A percentile compares a stretch with the other conserved stretches of the same genome.
Conservation (phyloP, 306 rosid species). For the Cicer judaicum region DNA sequence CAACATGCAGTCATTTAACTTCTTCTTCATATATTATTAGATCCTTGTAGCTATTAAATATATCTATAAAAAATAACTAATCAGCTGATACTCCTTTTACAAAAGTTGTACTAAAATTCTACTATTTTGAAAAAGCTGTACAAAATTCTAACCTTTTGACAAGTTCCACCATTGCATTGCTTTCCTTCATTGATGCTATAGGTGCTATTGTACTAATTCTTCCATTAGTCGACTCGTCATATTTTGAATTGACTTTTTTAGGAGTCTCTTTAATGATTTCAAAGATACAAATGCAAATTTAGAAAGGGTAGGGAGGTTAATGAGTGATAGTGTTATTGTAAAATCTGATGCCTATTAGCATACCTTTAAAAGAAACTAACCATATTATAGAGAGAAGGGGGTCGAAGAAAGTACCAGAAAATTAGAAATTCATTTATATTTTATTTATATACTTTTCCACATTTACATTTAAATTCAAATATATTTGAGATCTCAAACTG, state of each 20-base stretch:
- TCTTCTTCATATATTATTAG: no score
- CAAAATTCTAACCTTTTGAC: not conserved
- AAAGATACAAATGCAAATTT: no score
- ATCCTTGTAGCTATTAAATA: not conserved
- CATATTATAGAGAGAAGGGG: not conserved
- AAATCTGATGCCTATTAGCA: not conserved
- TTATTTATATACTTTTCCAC: not conserved
- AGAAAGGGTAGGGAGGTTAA: not conserved
- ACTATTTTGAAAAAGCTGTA: conserved; percentile 3
- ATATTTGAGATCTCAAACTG: conserved; percentile 14
- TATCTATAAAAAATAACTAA: not conserved
- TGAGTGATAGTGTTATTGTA: not conserved
- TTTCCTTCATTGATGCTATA: conserved; percentile 2
- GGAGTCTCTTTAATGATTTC: no score
- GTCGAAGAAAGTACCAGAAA: not conserved
- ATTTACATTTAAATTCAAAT: not conserved
- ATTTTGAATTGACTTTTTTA: no score
- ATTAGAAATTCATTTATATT: not conserved
- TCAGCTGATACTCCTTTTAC: not conserved
- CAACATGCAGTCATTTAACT: not conserved
- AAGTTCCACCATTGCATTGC: conserved; percentile 3
- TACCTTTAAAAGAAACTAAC: not conserved
- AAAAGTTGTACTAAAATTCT: conserved; percentile 14
- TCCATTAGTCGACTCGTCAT: not conserved
- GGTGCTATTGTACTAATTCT: conserved; percentile 10